These are phyloP conservation scores for Kodamaea nitidulidarum DNA, from an alignment of 805 yeast species.

Conservation along the genomic window DNA sequence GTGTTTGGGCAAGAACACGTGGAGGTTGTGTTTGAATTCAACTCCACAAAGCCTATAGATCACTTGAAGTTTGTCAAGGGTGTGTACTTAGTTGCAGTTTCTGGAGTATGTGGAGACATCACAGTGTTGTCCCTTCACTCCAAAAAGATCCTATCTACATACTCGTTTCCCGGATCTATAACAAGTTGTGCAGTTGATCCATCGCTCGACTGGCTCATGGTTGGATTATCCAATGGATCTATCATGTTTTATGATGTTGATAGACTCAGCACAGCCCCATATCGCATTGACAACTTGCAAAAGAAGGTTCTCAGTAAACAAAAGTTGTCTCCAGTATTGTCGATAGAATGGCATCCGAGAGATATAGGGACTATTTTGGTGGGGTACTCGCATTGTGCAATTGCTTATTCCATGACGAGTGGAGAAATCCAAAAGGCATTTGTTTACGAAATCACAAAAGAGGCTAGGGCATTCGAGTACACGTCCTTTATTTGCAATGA, in stretches of 20 bases:
- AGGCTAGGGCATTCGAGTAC: constrained; percentile 57
- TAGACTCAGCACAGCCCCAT: constrained; percentile 61
- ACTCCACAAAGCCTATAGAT: constrained; percentile 47
- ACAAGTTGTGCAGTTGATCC: constrained; percentile 77
- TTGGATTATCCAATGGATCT: constrained; percentile 78
- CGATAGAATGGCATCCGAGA: constrained; percentile 81
- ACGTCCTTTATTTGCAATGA: constrained; percentile 28
- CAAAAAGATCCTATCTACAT: constrained; percentile 55
- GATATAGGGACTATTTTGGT: constrained; percentile 77
- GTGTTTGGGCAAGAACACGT: constrained; percentile 84
- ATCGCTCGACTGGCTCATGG: constrained; percentile 75
- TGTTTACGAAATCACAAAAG: constrained; percentile 59
- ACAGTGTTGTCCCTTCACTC: constrained; percentile 67
- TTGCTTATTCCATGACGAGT: constrained; percentile 62
- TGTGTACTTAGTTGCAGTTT: constrained; percentile 68
- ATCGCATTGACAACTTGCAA: constrained; percentile 69
- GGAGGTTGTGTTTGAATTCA: constrained; percentile 57
- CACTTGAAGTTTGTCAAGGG: constrained; percentile 71
- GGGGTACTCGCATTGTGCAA: constrained; percentile 65
- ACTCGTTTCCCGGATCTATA: constrained; percentile 62
- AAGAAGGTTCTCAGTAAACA: constrained; percentile 53
- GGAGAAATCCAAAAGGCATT: constrained; percentile 55
- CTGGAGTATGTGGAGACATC: constrained; percentile 55
- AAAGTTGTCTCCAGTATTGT: constrained; percentile 58
- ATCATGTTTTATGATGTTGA: constrained; percentile 77